Conservation (phyloP, 2,329 filamentous ascomycete species). For the Lomentospora prolificans region DNA sequence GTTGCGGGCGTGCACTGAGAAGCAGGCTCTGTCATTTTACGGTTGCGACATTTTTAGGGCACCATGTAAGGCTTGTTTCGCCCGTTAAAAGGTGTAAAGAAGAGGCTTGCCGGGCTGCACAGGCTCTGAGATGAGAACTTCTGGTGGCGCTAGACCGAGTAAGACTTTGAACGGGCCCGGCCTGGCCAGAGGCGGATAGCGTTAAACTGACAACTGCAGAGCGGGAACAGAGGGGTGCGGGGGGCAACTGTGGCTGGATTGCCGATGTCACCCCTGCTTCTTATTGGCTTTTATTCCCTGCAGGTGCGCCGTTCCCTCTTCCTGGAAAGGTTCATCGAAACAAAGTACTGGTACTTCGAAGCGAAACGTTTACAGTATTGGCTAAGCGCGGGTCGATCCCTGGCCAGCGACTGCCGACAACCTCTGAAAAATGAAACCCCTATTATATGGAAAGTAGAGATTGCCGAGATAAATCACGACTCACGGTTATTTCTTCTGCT, state of each 20-base stretch:
- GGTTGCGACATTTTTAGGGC: neutral
- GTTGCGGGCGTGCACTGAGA: neutral
- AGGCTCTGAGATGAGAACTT: neutral
- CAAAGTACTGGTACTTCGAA: neutral
- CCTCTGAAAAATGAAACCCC: neutral
- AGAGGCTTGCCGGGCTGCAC: no score
- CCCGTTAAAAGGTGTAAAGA: no score
- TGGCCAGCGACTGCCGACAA: neutral
- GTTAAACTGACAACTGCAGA: neutral
- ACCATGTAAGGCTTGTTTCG: no score
- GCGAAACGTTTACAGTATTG: neutral
- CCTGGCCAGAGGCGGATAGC: no score
- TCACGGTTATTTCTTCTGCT: no score
- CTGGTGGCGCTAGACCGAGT: neutral
- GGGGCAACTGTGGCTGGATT: constrained; percentile 2
- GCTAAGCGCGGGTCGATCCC: neutral
- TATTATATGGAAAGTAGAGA: neutral
- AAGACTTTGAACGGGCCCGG: neutral
- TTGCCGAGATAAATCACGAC: no score
- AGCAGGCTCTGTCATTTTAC: no score
- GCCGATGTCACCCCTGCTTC: neutral
- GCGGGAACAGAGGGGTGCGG: neutral
- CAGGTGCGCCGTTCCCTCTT: constrained; percentile 1
- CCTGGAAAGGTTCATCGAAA: neutral
- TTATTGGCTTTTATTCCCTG: neutral